These are phyloP conservation scores for Orbilia ellipsospora DNA, from an alignment of 2,329 filamentous ascomycete species.

Conservation along the genomic window DNA sequence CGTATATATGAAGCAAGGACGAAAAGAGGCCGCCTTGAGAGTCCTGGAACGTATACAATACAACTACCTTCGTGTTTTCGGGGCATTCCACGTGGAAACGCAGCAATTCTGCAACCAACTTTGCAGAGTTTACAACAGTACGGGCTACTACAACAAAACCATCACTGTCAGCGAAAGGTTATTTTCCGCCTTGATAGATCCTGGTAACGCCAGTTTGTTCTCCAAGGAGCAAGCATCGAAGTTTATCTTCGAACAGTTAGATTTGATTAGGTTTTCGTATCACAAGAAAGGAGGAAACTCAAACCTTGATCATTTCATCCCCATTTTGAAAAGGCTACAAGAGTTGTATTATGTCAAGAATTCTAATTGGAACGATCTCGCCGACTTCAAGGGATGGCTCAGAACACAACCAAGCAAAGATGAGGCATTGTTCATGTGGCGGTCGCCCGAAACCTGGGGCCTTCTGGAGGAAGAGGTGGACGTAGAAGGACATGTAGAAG, in stretches of 20 bases:
- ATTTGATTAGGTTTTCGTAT: slow-evolving; percentile 31
- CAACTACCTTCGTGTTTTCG: slow-evolving; percentile 43
- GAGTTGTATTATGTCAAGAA: slow-evolving; percentile 34
- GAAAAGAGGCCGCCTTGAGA: slow-evolving; percentile 38
- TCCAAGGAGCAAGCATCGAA: slow-evolving; percentile 34
- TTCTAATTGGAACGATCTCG: slow-evolving; percentile 35
- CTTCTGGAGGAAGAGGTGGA: slow-evolving; percentile 36
- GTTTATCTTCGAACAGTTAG: slow-evolving; percentile 32
- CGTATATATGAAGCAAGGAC: slow-evolving; percentile 41
- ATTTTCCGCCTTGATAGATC: slow-evolving; percentile 23
- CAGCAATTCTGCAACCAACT: slow-evolving; percentile 32
- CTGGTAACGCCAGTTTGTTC: slow-evolving; percentile 4
- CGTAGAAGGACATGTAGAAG: neutral
- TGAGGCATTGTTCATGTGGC: slow-evolving; percentile 31
- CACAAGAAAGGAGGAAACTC: slow-evolving; percentile 10
- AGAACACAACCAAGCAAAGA: slow-evolving; percentile 8
- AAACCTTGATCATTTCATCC: slow-evolving; percentile 18
- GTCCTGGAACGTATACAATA: slow-evolving; percentile 40
- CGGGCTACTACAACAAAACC: slow-evolving; percentile 40
- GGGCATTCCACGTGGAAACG: slow-evolving; percentile 30
- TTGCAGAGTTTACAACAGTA: slow-evolving; percentile 33
- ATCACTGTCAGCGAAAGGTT: slow-evolving; percentile 37
- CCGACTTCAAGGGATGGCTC: slow-evolving; percentile 31
- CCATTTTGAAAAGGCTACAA: slow-evolving; percentile 23
- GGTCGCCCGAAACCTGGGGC: slow-evolving; percentile 19